Percentiles rank a stretch among this genome's conserved stretches.
phyloP scores from a whole-genome alignment of 176 grass and related monocot species.

The Oryza brachyantha region DNA sequence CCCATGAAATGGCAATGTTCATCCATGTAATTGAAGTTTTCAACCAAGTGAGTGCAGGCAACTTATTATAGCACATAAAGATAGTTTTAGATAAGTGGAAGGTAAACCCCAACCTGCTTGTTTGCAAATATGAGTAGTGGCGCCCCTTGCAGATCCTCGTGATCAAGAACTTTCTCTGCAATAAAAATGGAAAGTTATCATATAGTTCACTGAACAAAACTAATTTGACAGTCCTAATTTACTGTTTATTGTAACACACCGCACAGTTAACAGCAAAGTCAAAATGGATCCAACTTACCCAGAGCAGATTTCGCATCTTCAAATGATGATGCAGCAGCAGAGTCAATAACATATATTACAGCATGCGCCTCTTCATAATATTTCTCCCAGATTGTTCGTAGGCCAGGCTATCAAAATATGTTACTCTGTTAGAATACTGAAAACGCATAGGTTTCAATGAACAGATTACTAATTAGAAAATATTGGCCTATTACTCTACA shows the following conservation, averaged over 20 bases:
- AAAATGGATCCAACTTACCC: constrained; percentile 52
- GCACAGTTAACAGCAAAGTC: not conserved
- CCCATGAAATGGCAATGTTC: not conserved
- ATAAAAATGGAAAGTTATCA: not conserved
- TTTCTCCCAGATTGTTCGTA: constrained; percentile 99
- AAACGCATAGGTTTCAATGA: not conserved
- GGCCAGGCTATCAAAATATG: constrained; percentile 56
- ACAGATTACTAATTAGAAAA: not conserved
- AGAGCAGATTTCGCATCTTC: constrained; percentile 91
- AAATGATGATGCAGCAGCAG: constrained; percentile 76
- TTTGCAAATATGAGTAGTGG: constrained; percentile 91
- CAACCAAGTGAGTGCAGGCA: not conserved
- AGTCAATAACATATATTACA: constrained; percentile 92
- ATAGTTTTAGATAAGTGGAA: not conserved
- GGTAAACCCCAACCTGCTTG: constrained; percentile 65
- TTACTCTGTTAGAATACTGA: constrained; percentile 7
- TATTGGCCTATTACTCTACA: not conserved
- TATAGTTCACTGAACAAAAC: not conserved
- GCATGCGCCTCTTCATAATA: constrained; percentile 98
- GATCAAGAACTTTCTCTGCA: constrained; percentile 89
- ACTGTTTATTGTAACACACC: constrained; percentile 17
- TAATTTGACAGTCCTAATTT: constrained; percentile 16
- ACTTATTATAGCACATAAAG: not conserved
- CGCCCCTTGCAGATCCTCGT: constrained; percentile 75
- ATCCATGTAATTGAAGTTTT: not conserved